Conservation (phyloP, 129 eudicot species). For the Escallonia herrerae region DNA sequence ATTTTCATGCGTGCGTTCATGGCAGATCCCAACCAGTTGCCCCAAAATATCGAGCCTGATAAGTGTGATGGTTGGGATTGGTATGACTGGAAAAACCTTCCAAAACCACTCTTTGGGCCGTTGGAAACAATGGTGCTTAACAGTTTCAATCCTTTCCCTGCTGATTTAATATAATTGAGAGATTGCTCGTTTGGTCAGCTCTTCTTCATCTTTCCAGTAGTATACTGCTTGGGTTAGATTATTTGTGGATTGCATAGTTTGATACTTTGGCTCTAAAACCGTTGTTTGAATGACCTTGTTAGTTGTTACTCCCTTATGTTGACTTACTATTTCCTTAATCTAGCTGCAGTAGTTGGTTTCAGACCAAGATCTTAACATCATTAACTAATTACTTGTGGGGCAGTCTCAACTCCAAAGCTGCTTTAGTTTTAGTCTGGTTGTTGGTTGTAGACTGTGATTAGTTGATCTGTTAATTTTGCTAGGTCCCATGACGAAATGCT, state of each 20-base stretch:
- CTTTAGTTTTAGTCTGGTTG: not conserved
- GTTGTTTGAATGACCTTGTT: not conserved
- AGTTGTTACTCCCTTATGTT: not conserved
- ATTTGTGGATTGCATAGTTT: no score
- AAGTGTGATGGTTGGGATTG: conserved; percentile 94
- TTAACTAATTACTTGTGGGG: not conserved
- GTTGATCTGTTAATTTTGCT: conserved; percentile 1
- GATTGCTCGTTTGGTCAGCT: not conserved
- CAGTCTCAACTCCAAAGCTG: not conserved
- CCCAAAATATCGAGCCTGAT: conserved; percentile 74
- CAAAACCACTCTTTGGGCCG: conserved; percentile 61
- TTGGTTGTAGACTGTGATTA: not conserved
- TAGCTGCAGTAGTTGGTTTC: not conserved
- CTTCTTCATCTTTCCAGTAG: no score
- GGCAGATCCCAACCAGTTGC: conserved; percentile 40
- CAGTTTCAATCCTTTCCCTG: conserved; percentile 52
- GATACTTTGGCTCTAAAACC: not conserved
- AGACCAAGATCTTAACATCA: not conserved
- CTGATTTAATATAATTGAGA: conserved; percentile 15
- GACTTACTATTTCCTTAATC: not conserved
- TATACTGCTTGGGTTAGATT: no score
- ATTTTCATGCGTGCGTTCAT: conserved; percentile 57
- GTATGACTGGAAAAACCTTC: conserved; percentile 70
- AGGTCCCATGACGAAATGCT: not conserved
- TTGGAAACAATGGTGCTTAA: conserved; percentile 38